Percentiles rank a stretch among this genome's conserved stretches.
phyloP scores from a whole-genome alignment of 192 early-diverging fungal species.

The Backusella circina region DNA sequence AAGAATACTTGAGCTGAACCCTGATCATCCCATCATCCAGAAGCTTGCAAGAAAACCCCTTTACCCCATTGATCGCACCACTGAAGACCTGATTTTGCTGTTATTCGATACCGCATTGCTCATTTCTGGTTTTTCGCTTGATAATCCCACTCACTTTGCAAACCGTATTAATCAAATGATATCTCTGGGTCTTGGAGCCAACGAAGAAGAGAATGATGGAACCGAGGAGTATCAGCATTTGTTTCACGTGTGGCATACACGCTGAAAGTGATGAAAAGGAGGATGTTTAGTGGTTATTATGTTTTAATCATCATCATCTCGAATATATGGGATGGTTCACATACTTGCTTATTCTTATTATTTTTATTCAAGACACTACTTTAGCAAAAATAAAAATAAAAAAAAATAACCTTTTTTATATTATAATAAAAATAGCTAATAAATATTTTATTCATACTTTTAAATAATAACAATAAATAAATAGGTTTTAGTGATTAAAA shows the following conservation, averaged over 20 bases:
- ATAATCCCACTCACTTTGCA: constrained; percentile 90
- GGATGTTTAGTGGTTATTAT: too few relatives aligned
- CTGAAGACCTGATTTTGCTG: constrained; percentile 92
- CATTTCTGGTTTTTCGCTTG: constrained; percentile 94
- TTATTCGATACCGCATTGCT: constrained; percentile 95
- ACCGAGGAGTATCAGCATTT: too few relatives aligned
- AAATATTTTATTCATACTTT: neutral
- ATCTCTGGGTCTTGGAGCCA: constrained; percentile 92
- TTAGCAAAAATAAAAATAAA: too few relatives aligned
- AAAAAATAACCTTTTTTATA: neutral
- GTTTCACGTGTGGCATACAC: too few relatives aligned
- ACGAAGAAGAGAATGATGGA: constrained; percentile 75
- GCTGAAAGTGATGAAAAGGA: too few relatives aligned
- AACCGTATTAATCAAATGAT: constrained; percentile 98
- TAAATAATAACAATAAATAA: neutral
- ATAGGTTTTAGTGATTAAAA: neutral
- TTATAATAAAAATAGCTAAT: neutral
- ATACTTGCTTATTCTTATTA: too few relatives aligned
- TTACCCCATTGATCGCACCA: constrained; percentile 95
- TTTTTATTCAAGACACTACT: too few relatives aligned
- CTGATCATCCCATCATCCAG: constrained; percentile 91
- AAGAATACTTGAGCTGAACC: constrained; percentile 98
- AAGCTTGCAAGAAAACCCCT: constrained; percentile 88
- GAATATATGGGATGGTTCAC: too few relatives aligned
- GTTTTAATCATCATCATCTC: too few relatives aligned